Base-by-base conservation (phyloP, 208 protist species). In the Jaenimonas drosophilae region DNA sequence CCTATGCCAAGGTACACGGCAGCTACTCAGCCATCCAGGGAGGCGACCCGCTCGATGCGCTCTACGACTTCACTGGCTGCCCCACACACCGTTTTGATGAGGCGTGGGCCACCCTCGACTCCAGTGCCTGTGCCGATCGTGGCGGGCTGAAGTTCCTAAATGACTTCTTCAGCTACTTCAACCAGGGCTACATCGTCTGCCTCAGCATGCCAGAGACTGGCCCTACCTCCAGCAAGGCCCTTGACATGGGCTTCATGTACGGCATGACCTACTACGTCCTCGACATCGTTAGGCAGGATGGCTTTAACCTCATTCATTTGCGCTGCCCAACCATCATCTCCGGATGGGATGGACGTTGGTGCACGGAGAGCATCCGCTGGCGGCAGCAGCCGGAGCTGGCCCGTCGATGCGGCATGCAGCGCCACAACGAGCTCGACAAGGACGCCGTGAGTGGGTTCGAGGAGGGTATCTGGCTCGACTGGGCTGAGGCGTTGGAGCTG, bases 1-100 rank as follows among this genome's bases (percentile, higher is more conserved):
- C 77, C 11, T 91, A 94, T 62, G 82, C 82, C 23, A 94, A 91
- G 62, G 29, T 74, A 16, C 49, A 81, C 57, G 81, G 81, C 29
- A 75, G 66, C 16, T 92, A 88, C 64, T 63, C 70, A 1, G 67
- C 69, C 23, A 81, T 92, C 19, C 46, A 57, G 36, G 70, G 34
- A 32, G 83, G 75, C 16, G 67, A 81, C 23, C 47, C 69, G 12
- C 48, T 72, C 11, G 46, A 86, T 23, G 76, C 72, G 14, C 49
- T 92, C 45, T 55, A 71, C 30, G 76, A 88, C 47, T 47, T 80
- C 26, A 69, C 64, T 36, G 78, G 78, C 30, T 71, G 59, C 32
- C 63, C 78, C 2, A 63, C 54, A 0, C 54, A 40, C 26, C 59
- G 61, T 14, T 70, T 87, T 9, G 69, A 81, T 34, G 62, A 76